Conservation (phyloP, 129 eudicot species). For the Pittosporum tobira region DNA sequence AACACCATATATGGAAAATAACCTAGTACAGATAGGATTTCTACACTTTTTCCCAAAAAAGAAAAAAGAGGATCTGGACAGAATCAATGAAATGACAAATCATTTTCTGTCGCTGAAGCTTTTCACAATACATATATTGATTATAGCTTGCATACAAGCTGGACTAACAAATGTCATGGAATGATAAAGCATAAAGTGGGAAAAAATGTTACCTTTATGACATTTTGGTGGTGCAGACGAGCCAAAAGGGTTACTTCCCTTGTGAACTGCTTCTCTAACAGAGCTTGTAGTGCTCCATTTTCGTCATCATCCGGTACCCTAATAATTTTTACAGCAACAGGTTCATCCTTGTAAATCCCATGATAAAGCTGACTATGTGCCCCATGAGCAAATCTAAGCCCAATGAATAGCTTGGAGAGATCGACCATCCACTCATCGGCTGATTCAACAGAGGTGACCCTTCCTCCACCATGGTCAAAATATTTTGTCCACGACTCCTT, state of each 20-base stretch:
- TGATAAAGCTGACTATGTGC: slow-evolving; percentile 90
- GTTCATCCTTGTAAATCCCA: slow-evolving; percentile 64
- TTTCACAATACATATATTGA: slow-evolving; percentile 7
- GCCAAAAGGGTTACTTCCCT: slow-evolving; percentile 75
- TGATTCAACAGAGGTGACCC: slow-evolving; percentile 65
- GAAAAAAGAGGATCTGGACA: too few species aligned
- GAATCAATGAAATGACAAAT: too few species aligned
- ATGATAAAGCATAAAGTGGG: background rate
- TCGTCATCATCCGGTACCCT: slow-evolving; percentile 83
- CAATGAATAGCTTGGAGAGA: slow-evolving; percentile 72
- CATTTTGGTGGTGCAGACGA: slow-evolving; percentile 67
- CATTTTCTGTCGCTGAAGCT: too few species aligned
- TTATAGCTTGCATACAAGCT: background rate
- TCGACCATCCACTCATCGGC: slow-evolving; percentile 65
- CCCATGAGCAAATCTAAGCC: slow-evolving; percentile 89
- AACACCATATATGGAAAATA: background rate
- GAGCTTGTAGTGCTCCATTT: slow-evolving; percentile 53
- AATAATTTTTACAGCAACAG: slow-evolving; percentile 81
- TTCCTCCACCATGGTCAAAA: slow-evolving; percentile 84
- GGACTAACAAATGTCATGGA: background rate
- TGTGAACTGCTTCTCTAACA: slow-evolving; percentile 64
- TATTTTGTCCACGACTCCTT: slow-evolving; percentile 78
- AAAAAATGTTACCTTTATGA: slow-evolving; percentile 41
- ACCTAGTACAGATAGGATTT: too few species aligned
- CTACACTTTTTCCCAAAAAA: too few species aligned